These are phyloP conservation scores for Lepidium sativum DNA, from an alignment of 345 rosid genomes.

Conservation along the genomic window DNA sequence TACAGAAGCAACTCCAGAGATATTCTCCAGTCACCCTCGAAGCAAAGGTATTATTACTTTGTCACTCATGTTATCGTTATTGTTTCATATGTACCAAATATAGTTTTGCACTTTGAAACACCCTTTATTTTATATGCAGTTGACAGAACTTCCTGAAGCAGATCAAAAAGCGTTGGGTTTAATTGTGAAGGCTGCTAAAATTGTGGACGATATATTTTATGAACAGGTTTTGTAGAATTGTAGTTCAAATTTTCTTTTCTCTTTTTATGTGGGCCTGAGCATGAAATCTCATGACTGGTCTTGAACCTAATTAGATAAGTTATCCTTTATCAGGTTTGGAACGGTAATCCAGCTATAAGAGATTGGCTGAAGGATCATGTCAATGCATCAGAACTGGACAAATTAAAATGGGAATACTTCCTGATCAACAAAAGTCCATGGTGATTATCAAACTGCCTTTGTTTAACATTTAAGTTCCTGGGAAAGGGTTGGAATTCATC, in stretches of 20 bases:
- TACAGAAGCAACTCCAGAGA: slow-evolving; percentile 66
- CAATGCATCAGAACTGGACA: slow-evolving; percentile 52
- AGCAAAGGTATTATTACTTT: slow-evolving; percentile 49
- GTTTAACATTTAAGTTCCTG: background rate
- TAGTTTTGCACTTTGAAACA: background rate
- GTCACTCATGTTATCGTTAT: background rate
- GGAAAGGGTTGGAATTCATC: background rate
- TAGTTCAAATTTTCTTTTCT: background rate
- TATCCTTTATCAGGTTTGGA: slow-evolving; percentile 54
- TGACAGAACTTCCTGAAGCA: slow-evolving; percentile 53
- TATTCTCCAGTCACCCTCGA: slow-evolving; percentile 67
- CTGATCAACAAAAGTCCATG: slow-evolving; percentile 85
- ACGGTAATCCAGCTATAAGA: slow-evolving; percentile 69
- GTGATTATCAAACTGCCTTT: slow-evolving; percentile 30
- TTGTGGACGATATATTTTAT: slow-evolving; percentile 71
- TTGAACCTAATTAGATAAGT: background rate
- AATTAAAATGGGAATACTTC: slow-evolving; percentile 69
- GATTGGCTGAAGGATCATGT: slow-evolving; percentile 79
- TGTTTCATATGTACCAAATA: background rate
- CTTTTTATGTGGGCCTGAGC: background rate
- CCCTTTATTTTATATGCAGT: slow-evolving; percentile 35
- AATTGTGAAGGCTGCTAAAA: slow-evolving; percentile 70
- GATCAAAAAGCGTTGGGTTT: slow-evolving; percentile 60
- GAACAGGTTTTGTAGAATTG: slow-evolving; percentile 47
- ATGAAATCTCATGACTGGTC: slow-evolving; percentile 9